Percentiles rank a stretch among this genome's conserved stretches.
Evolutionary conservation across 2,329 filamentous ascomycete genomes (phyloP).

Genomic region (Diaporthe batatas): DNA sequence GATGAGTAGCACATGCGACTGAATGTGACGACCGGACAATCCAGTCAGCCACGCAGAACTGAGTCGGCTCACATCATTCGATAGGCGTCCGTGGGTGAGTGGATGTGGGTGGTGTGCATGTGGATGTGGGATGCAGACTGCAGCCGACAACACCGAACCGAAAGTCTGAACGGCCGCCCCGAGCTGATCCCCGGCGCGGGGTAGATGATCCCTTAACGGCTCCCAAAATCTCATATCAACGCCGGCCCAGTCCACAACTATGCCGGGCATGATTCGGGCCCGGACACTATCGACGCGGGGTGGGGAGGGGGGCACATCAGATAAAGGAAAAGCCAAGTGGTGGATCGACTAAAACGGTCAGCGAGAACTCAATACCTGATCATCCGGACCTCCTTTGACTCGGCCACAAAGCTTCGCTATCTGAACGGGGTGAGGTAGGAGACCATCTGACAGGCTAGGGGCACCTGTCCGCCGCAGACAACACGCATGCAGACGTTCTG

Average conservation of each 20-base stretch:
- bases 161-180: neutral
- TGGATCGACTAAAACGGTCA: neutral
- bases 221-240: conserved; percentile 6
- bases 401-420: conserved; percentile 12
- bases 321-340: conserved; percentile 11
- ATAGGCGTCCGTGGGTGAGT: conserved; percentile 12
- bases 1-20: conserved; percentile 2
- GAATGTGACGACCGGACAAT: neutral
- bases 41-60: neutral
- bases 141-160: neutral
- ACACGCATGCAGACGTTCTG: neutral
- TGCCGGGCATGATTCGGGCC: conserved; percentile 21
- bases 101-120: neutral
- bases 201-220: neutral
- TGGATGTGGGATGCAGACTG: neutral
- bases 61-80: conserved; percentile 27
- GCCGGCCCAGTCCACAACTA: no score
- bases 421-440: neutral
- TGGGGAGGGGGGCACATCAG: neutral
- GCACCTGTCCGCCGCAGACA: neutral
- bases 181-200: neutral
- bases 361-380: conserved; percentile 21
- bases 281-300: neutral
- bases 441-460: neutral
- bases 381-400: conserved; percentile 1